Evolutionary conservation across 2,329 filamentous ascomycete species (phyloP), one percentile per base, ranked within the genome.

Genomic region (Corynespora cassiicola): DNA sequence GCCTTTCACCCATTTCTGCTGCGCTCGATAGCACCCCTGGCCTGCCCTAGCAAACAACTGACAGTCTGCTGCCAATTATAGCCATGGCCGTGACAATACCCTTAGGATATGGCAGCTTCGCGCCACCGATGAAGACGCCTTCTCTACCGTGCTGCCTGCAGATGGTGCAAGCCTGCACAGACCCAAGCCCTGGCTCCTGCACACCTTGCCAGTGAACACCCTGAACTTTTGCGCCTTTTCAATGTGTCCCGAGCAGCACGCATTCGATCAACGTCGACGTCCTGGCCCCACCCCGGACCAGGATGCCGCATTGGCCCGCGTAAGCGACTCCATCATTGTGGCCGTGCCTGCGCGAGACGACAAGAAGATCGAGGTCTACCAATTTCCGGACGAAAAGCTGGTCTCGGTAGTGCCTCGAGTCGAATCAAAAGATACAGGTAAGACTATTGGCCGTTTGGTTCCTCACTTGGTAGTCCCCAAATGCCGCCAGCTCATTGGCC

Each of bases 191-290:
- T 95, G 89, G 90, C 73, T 96, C n/a, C 68, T 96, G 15, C 82
- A 96, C 67, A 80, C 88, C 4, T 73, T 99, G 5, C 77, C 87
- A 5, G 90, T 97, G 27, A 96, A 96, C 61, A 90, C 92, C 1
- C 81, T 97, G 72, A 99, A 97, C 63, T 99, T 97, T 65, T 99
- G 94, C 64, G 80, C 87, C 2, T 96, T 96, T 65, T 78, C 86
- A 2, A 77, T 79, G 45, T 85, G 85, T 40, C 5, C 36, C 11
- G 30, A 28, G 10, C 16, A 30, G n/a, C 22, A 20, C 26, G 10
- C 10, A 12, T n/a, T n/a, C n/a, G n/a, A n/a, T n/a, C n/a, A n/a
- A n/a, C n/a, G n/a, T n/a, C n/a, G n/a, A n/a, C 3, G 8, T 26
- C 14, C 6, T 18, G 14, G 11, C 22, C 27, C 6, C n/a, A 16